phyloP scores from a whole-genome alignment of 371 early-diverging fungal species.

The Batkoa obscura region DNA sequence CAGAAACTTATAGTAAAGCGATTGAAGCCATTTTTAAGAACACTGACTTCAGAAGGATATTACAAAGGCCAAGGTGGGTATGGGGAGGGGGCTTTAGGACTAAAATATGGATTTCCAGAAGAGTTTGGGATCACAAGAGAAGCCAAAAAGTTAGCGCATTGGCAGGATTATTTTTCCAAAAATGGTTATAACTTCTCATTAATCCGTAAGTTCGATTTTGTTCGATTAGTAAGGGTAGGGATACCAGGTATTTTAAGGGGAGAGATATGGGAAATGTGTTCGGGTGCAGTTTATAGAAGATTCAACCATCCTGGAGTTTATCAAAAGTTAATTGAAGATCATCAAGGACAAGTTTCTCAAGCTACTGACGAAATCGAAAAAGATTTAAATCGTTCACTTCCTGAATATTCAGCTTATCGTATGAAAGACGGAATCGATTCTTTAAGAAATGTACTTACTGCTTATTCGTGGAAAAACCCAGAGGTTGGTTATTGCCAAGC shows the following conservation, averaged over 20 bases:
- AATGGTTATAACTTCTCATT: constrained; percentile 82
- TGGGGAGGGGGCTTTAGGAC: not conserved
- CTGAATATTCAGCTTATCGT: constrained; percentile 89
- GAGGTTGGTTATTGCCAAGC: constrained; percentile 97
- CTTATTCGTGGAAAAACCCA: constrained; percentile 66
- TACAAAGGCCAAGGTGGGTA: not conserved
- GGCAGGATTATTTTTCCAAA: constrained; percentile 24
- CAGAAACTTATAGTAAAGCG: not conserved
- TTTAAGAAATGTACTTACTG: constrained; percentile 70
- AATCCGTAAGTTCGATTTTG: constrained; percentile 57
- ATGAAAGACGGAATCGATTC: constrained; percentile 74
- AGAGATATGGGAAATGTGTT: constrained; percentile 90
- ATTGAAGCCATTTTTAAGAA: not conserved
- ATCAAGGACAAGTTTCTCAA: constrained; percentile 36
- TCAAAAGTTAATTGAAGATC: constrained; percentile 44
- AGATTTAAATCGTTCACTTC: constrained; percentile 78
- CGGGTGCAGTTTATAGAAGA: constrained; percentile 77
- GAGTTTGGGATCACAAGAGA: not conserved
- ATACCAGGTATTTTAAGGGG: constrained; percentile 79
- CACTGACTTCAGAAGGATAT: not conserved
- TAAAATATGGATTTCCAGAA: constrained; percentile 1
- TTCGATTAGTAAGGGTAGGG: constrained; percentile 81
- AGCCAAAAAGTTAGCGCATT: not conserved
- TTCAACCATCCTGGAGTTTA: constrained; percentile 70
- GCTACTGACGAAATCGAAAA: constrained; percentile 93